Evolutionary conservation across 2,329 filamentous ascomycete species (phyloP).

Genomic region (Nemania sp.): DNA sequence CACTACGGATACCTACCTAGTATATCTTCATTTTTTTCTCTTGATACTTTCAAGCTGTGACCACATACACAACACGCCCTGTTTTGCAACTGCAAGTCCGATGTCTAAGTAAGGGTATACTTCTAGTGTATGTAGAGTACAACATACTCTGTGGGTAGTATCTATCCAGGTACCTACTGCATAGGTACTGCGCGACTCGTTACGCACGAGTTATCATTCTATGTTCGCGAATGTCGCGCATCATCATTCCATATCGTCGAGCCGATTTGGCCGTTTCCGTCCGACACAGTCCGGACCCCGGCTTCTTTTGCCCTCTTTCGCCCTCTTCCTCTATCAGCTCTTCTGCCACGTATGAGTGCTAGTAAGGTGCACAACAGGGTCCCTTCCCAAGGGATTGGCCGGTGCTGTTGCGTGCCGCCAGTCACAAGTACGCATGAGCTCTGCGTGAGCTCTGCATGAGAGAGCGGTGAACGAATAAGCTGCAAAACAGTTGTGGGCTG

Average conservation of each 20-base stretch:
- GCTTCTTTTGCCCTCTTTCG: no score
- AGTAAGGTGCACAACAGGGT: constrained; percentile 33
- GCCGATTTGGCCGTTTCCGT: constrained; percentile 1
- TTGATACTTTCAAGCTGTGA: constrained; percentile 6
- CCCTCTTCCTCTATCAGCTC: constrained; percentile 33
- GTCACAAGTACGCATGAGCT: constrained; percentile 41
- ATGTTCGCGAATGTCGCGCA: constrained; percentile 19
- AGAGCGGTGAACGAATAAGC: constrained; percentile 48
- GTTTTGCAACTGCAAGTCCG: background rate
- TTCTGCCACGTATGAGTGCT: constrained; percentile 42
- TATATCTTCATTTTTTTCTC: background rate
- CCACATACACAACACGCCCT: constrained; percentile 19
- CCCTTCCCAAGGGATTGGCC: constrained; percentile 43
- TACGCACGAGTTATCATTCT: constrained; percentile 12
- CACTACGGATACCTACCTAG: background rate
- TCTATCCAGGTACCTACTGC: background rate
- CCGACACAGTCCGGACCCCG: constrained; percentile 14
- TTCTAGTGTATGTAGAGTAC: no score
- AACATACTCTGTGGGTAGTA: background rate
- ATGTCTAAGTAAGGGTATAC: no score
- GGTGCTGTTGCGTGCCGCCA: constrained; percentile 43
- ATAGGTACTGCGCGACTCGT: no score
- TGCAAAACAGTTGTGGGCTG: constrained; percentile 24
- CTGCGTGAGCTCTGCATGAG: constrained; percentile 28
- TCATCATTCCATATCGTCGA: constrained; percentile 8